Percentiles rank a stretch among this genome's conserved stretches.
Conservation (phyloP, 2,329 filamentous ascomycete species). For the Diaporthe citriasiana region DNA sequence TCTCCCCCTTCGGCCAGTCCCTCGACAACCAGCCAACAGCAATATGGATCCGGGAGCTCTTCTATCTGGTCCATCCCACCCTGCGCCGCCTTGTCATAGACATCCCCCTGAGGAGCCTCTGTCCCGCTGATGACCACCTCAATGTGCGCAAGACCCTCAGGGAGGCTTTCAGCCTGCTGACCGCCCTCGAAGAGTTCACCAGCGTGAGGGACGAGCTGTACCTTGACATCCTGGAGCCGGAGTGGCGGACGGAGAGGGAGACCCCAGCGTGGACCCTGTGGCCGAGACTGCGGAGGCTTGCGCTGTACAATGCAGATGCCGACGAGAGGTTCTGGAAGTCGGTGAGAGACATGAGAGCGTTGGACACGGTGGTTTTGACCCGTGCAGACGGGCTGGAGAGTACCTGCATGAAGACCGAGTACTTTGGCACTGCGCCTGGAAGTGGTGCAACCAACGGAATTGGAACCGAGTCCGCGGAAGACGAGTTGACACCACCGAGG, state of each 20-base stretch:
- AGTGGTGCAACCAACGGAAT: not conserved
- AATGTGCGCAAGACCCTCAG: slow-evolving; percentile 57
- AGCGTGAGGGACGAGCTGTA: slow-evolving; percentile 62
- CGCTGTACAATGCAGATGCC: slow-evolving; percentile 58
- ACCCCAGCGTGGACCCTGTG: slow-evolving; percentile 59
- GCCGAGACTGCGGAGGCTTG: slow-evolving; percentile 58
- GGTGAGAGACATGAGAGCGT: slow-evolving; percentile 53
- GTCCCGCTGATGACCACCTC: slow-evolving; percentile 58
- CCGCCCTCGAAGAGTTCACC: slow-evolving; percentile 62
- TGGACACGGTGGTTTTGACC: slow-evolving; percentile 61
- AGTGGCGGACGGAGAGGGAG: slow-evolving; percentile 43
- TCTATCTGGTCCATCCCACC: slow-evolving; percentile 56
- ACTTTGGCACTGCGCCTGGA: slow-evolving; percentile 49
- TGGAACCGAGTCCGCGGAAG: slow-evolving; percentile 39
- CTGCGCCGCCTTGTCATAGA: slow-evolving; percentile 62
- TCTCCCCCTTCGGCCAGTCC: slow-evolving; percentile 54
- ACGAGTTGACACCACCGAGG: slow-evolving; percentile 38
- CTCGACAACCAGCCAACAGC: slow-evolving; percentile 58
- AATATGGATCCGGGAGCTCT: slow-evolving; percentile 57
- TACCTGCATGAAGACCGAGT: slow-evolving; percentile 58
- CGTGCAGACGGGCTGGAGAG: slow-evolving; percentile 51
- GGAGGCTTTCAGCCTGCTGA: slow-evolving; percentile 60
- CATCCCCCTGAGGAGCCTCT: slow-evolving; percentile 61
- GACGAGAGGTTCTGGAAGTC: slow-evolving; percentile 55
- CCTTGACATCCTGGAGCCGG: slow-evolving; percentile 49